phyloP scores from a whole-genome alignment of 352 stramenopile species.

The Phytopythium helicoides region DNA sequence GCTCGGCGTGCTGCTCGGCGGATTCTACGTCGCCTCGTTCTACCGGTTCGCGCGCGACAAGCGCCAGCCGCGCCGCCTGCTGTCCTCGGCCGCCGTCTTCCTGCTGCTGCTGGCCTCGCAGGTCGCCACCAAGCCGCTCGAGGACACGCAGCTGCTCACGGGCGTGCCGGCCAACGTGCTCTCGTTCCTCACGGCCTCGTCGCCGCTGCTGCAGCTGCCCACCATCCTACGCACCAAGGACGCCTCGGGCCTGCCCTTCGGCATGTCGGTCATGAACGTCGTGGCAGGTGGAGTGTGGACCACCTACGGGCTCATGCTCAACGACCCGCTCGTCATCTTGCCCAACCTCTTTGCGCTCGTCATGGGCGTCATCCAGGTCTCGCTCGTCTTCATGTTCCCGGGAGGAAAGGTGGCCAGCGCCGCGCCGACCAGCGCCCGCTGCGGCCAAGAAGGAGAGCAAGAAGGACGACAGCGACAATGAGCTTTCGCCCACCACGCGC shows the following conservation, averaged over 20 bases:
- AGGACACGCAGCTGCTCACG: constrained; percentile 61
- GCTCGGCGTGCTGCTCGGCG: constrained; percentile 51
- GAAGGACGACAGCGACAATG: constrained; percentile 1
- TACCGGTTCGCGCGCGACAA: constrained; percentile 54
- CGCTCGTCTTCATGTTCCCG: constrained; percentile 55
- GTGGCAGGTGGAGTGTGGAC: constrained; percentile 64
- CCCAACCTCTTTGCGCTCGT: constrained; percentile 67
- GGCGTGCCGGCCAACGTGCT: constrained; percentile 74
- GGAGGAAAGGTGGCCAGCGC: constrained; percentile 26
- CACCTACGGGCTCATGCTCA: constrained; percentile 64
- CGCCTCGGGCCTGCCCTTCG: constrained; percentile 64
- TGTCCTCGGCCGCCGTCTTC: constrained; percentile 43
- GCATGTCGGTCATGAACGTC: constrained; percentile 82
- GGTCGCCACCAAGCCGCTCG: constrained; percentile 31
- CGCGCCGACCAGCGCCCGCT: constrained; percentile 1
- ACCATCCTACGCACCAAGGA: constrained; percentile 61
- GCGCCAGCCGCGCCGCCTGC: constrained; percentile 35
- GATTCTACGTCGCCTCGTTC: constrained; percentile 72
- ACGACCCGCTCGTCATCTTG: constrained; percentile 59
- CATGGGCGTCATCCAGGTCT: constrained; percentile 74
- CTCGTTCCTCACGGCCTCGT: constrained; percentile 65
- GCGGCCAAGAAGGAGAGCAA: constrained; percentile 20
- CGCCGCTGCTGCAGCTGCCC: constrained; percentile 67
- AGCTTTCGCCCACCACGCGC: constrained; percentile 3
- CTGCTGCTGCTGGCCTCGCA: constrained; percentile 53